Base-by-base conservation (phyloP, 2,329 filamentous ascomycete species). In the Arthrinium phaeospermum region DNA sequence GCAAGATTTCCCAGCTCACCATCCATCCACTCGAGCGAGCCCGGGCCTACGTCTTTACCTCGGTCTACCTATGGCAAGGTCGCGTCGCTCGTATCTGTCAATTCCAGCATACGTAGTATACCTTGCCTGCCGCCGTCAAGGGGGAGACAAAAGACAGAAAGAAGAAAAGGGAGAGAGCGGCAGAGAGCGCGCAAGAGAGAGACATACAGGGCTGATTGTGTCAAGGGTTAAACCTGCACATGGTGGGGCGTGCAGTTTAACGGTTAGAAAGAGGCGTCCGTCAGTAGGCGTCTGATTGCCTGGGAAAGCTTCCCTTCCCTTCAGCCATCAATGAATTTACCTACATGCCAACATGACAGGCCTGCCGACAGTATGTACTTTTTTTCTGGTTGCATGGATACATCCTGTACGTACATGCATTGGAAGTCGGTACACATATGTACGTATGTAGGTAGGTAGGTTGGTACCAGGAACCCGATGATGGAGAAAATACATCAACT, bases 171-270 rank as follows among this genome's bases (percentile, higher is more conserved):
- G 27, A 10, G 27, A 57, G 27, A 37, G 27, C 34, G 53, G 34
- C 24, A 37, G 27, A 61, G n/a, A 53, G 49, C 24, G n/a, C 24
- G n/a, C 24, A 12, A 53, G 10, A 53, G 8, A 51, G 6, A 37
- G 19, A 64, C 34, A 14, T 14, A 64, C 57, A 64, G 57, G 57
- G 57, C 57, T 64, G 57, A 64, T 64, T 64, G 57, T 41, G 57
- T 41, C 57, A 64, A 64, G 57, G 57, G 34, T 64, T n/a, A 13
- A 51, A 41, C 57, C 34, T 64, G 57, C 57, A 64, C 57, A 64
- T 64, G 57, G 57, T 64, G 57, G 57, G 57, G 57, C 57, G 57
- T 41, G 57, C 57, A 64, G 57, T 64, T 64, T 64, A 64, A 64
- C 57, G 34, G 57, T 64, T 64, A 41, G 34, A 41, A 64, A 64